Base-by-base conservation (phyloP, 1,284 basidiomycete species). In the Phenoliferia sp. region DNA sequence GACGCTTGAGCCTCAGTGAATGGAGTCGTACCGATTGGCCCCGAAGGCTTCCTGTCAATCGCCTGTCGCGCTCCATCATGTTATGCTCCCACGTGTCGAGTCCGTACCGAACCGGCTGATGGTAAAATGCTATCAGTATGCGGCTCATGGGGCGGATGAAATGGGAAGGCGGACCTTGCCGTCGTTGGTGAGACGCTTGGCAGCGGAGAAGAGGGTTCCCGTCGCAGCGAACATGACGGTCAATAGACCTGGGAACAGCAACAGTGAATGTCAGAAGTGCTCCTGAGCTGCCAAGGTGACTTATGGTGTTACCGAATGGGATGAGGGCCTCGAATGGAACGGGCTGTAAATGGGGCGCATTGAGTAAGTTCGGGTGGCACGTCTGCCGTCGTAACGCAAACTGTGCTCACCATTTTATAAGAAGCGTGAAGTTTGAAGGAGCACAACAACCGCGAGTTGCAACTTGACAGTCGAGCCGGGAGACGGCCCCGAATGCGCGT, bases 241-340 rank as follows among this genome's bases (percentile, higher is more conserved):
- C 70, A 95, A 78, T 73, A 94, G 86, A 79, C 87, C 93, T 94
- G 69, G 29, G 48, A 26, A 31, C 15, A 22, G 2, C 28, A 9
- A 10, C 3, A 26, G 35, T 39, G 61, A 68, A 48, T n/a, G 19
- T 15, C 29, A 10, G 52, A 52, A 57, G 50, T 60, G 57, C 50
- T 31, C 4, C n/a, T 50, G 50, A 59, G 57, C 26, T 52, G 50
- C 35, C 6, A 12, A 31, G 22, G 66, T 34, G 59, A 36, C 35
- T 66, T 61, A 10, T 29, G 61, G 59, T 72, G 77, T 65, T 78
- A 92, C 93, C 92, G 77, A 93, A 92, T 57, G 93, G 93, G 83
- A 96, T 90, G 74, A 94, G 84, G 59, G 93, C 92, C 83, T 95
- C 92, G 88, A 90, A 95, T 73, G 92, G 92, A 76, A 94, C 87